phyloP scores from a whole-genome alignment of 768 basidiomycete genomes.

The Mycena leptocephala region DNA sequence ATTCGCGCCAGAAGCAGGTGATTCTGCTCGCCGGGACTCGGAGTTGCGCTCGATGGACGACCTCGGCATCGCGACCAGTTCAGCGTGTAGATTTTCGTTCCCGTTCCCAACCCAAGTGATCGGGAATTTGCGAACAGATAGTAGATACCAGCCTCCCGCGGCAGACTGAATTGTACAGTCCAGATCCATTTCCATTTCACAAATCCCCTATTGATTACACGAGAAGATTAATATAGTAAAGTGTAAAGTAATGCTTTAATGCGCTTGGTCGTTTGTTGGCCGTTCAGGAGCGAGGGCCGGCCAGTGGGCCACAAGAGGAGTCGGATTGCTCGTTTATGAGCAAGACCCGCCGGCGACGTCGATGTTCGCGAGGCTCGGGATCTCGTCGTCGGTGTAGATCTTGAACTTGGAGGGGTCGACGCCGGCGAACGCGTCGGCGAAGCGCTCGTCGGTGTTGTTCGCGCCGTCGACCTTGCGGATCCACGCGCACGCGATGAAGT shows the following conservation, averaged over 20 bases:
- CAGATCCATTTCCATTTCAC: no score
- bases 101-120: no score
- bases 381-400: slow-evolving; percentile 55
- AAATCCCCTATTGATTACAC: no score
- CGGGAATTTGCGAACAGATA: no score
- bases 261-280: neutral
- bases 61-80: no score
- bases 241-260: neutral
- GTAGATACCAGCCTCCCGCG: no score
- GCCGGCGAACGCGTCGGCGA: slow-evolving; percentile 53
- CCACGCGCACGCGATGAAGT: slow-evolving; percentile 60
- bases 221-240: no score
- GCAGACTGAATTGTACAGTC: no score
- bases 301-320: neutral
- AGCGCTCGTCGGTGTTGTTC: slow-evolving; percentile 56
- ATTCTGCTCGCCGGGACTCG: no score
- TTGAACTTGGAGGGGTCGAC: slow-evolving; percentile 52
- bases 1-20: no score
- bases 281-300: neutral
- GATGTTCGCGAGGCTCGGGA: slow-evolving; percentile 50
- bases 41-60: no score
- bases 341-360: slow-evolving; percentile 59
- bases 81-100: no score
- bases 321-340: slow-evolving; percentile 31
- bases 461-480: slow-evolving; percentile 62